phyloP scores from a whole-genome alignment of 345 rosid species.

The Crucihimalaya himalaica region DNA sequence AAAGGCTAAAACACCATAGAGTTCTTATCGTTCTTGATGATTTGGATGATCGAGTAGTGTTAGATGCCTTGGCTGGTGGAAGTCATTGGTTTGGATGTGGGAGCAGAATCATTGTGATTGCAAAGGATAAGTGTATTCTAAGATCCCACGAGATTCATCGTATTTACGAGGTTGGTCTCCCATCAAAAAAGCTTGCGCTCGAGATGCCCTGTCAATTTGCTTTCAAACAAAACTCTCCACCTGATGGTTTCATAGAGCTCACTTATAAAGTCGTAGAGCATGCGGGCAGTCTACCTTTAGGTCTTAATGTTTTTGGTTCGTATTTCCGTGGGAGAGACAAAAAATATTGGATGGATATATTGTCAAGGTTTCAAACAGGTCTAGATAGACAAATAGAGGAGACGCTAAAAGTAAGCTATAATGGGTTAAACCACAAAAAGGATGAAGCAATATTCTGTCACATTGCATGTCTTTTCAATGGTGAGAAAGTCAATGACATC shows the following conservation, averaged over 20 bases:
- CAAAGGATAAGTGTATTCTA: constrained; percentile 44
- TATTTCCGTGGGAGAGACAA: background rate
- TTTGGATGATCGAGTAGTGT: constrained; percentile 47
- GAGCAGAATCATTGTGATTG: constrained; percentile 58
- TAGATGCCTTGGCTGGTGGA: constrained; percentile 49
- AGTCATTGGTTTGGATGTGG: constrained; percentile 49
- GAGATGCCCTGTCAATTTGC: constrained; percentile 31
- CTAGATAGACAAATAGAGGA: background rate
- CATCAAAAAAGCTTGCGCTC: constrained; percentile 16
- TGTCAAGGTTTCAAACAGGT: constrained; percentile 7
- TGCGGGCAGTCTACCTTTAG: constrained; percentile 40
- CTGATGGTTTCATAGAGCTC: background rate
- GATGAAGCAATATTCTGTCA: constrained; percentile 37
- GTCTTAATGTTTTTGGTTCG: constrained; percentile 39
- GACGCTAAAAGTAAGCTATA: constrained; percentile 34
- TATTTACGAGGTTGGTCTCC: constrained; percentile 7
- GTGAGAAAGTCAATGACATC: background rate
- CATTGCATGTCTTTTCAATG: constrained; percentile 41
- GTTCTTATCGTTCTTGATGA: constrained; percentile 62
- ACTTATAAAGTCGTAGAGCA: constrained; percentile 5
- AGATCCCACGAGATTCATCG: background rate
- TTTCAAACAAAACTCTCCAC: constrained; percentile 16
- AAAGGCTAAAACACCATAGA: background rate
- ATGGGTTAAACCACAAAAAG: constrained; percentile 12
- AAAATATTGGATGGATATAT: constrained; percentile 24